phyloP scores from a whole-genome alignment of 768 basidiomycete genomes.

The Boletus insuetus region DNA sequence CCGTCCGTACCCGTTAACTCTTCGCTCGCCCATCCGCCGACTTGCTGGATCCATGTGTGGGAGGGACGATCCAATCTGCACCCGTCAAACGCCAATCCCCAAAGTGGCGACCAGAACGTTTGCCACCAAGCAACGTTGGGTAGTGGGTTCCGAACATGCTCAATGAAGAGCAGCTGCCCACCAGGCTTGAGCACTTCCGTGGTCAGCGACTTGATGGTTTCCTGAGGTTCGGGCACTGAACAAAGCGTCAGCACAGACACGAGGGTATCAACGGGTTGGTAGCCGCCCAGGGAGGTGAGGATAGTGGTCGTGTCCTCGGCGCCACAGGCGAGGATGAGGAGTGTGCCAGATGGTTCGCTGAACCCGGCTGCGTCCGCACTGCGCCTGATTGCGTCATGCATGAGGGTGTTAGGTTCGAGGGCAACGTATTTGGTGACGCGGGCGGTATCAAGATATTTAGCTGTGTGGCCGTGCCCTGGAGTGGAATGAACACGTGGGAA shows the following conservation, averaged over 20 bases:
- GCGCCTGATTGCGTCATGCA: slow-evolving; percentile 56
- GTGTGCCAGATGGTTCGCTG: slow-evolving; percentile 47
- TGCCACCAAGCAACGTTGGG: slow-evolving; percentile 70
- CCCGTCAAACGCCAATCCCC: slow-evolving; percentile 58
- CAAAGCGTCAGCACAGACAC: slow-evolving; percentile 67
- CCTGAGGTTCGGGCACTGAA: slow-evolving; percentile 55
- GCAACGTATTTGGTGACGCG: slow-evolving; percentile 66
- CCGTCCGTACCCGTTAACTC: slow-evolving; percentile 47
- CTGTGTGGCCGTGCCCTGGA: slow-evolving; percentile 63
- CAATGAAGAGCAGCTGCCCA: slow-evolving; percentile 63
- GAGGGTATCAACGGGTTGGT: slow-evolving; percentile 53
- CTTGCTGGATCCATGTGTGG: slow-evolving; percentile 42
- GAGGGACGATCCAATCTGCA: slow-evolving; percentile 61
- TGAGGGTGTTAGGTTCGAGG: slow-evolving; percentile 63
- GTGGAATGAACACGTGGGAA: not conserved
- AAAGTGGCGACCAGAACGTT: slow-evolving; percentile 67
- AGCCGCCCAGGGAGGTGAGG: slow-evolving; percentile 36
- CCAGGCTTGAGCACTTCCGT: slow-evolving; percentile 58
- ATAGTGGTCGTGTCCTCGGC: slow-evolving; percentile 58
- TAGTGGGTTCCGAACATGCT: slow-evolving; percentile 60
- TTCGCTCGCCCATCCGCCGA: slow-evolving; percentile 48
- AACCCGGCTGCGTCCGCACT: slow-evolving; percentile 52
- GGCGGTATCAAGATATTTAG: slow-evolving; percentile 54
- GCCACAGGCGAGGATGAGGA: slow-evolving; percentile 60
- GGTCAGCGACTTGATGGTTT: slow-evolving; percentile 45